These are phyloP conservation scores for Sinapis alba DNA, from an alignment of 441 rosid species.

Conservation along the genomic window DNA sequence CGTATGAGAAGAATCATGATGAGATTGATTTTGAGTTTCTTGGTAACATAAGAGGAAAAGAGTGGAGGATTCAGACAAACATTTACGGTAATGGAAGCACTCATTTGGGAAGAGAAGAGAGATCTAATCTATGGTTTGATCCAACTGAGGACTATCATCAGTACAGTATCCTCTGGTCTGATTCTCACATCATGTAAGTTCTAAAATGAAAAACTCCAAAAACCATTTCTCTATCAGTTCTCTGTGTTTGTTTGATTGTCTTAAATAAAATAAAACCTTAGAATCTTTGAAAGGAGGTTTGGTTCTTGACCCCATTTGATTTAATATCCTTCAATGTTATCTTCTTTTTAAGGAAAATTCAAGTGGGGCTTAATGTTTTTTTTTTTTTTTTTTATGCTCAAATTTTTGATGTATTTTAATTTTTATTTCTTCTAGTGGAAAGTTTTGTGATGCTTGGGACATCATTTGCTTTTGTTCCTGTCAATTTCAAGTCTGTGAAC, in stretches of 20 bases:
- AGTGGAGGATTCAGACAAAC: slow-evolving; percentile 99
- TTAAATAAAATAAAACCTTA: background rate
- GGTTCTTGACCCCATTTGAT: slow-evolving; percentile 31
- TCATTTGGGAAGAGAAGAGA: slow-evolving; percentile 86
- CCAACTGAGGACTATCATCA: slow-evolving; percentile 93
- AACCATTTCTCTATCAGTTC: background rate
- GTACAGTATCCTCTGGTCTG: slow-evolving; percentile 95
- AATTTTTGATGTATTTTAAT: slow-evolving; percentile 27
- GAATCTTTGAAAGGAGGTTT: slow-evolving; percentile 12
- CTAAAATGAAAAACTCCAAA: background rate
- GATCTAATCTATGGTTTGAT: slow-evolving; percentile 95
- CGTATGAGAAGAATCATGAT: slow-evolving; percentile 89
- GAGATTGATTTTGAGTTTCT: slow-evolving; percentile 98
- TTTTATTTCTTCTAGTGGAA: slow-evolving; percentile 29
- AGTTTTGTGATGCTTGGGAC: slow-evolving; percentile 40
- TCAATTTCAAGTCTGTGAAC: slow-evolving; percentile 29
- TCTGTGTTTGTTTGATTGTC: slow-evolving; percentile 13
- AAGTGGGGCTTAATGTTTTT: slow-evolving; percentile 33
- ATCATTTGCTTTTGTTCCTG: slow-evolving; percentile 36
- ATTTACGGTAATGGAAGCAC: slow-evolving; percentile 98
- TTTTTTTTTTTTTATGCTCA: slow-evolving; percentile 6
- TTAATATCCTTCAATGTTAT: slow-evolving; percentile 3
- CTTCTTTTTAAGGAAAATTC: slow-evolving; percentile 34
- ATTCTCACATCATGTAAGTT: slow-evolving; percentile 81
- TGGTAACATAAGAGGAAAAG: slow-evolving; percentile 97